Evolutionary conservation across 345 rosid species (phyloP), one percentile per base, ranked within the genome.

Genomic region (Excoecaria cochinchinensis): DNA sequence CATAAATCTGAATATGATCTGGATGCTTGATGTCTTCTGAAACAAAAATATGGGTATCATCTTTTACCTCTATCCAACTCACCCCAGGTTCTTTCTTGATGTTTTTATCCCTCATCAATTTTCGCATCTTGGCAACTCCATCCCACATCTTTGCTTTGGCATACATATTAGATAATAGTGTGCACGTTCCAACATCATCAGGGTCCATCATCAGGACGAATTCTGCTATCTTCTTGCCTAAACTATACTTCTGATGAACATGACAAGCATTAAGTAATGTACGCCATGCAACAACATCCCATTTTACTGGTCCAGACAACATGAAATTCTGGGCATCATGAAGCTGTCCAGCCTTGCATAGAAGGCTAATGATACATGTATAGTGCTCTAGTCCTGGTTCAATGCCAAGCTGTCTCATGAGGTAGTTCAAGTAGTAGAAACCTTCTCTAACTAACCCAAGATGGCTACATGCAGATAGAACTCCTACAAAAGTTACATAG

Each of bases 51-150:
- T 87, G 90, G 42, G 88, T 87, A 25, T 57, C 50, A 55, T 83
- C 86, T 73, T 77, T 83, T 74, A 90, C 83, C 62, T 89, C 88
- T 73, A 87, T 87, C 96, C 96, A 94, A 84, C 96, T 92, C 67
- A 85, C 87, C n/a, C 98, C 97, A 60, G 96, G 96, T 82, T 94
- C 96, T 72, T 94, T 94, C 84, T 90, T 94, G 72, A 92, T 82
- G 13, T 81, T 80, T 69, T 82, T 87, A 2, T 83, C 84, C 70
- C 80, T 85, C 96, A 92, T 91, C 80, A 89, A 62, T 71, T 87
- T 85, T 62, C 92, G 86, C n/a, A 90, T 83, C 78, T 70, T 78
- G 4, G 79, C 86, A 62, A 90, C 98, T 58, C 82, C 87, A 77
- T 89, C 97, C 94, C 96, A 94, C 73, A 87, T 86, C 71, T 78